A percentile compares a stretch with the other conserved stretches of the same genome.
Conservation (phyloP, 2,329 filamentous ascomycete genomes). For the Aspergillus sp. region DNA sequence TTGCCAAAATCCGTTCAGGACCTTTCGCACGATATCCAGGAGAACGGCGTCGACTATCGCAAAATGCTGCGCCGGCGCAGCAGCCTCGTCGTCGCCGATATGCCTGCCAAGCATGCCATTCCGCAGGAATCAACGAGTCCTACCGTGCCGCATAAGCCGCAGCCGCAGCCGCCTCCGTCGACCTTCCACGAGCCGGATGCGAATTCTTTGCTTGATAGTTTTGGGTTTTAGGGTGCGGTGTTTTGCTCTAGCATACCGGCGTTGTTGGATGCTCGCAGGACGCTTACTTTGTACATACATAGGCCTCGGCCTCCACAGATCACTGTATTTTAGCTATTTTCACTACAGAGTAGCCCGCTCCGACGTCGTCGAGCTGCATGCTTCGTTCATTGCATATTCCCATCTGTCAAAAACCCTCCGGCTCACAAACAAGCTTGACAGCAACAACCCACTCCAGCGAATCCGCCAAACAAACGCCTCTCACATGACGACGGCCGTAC, state of each 20-base stretch:
- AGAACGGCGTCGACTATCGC: conserved; percentile 48
- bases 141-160: conserved; percentile 20
- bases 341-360: too few species aligned
- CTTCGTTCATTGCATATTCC: too few species aligned
- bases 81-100: conserved; percentile 71
- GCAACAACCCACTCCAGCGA: too few species aligned
- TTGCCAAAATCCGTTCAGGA: conserved; percentile 29
- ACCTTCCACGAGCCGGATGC: conserved; percentile 90
- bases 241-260: conserved; percentile 2
- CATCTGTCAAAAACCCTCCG: too few species aligned
- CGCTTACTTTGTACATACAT: too few species aligned
- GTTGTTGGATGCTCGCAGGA: conserved; percentile 2
- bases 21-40: conserved; percentile 14
- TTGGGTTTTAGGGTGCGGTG: conserved; percentile 61
- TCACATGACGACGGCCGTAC: too few species aligned
- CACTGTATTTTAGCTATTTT: too few species aligned
- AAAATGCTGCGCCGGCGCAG: conserved; percentile 61
- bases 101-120: conserved; percentile 35
- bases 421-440: too few species aligned
- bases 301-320: too few species aligned
- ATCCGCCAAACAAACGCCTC: too few species aligned
- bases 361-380: too few species aligned
- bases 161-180: conserved; percentile 55
- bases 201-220: conserved; percentile 78
- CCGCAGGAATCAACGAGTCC: conserved; percentile 30